phyloP scores from a whole-genome alignment of 192 early-diverging fungal species.

The Chytriomyces sp. region DNA sequence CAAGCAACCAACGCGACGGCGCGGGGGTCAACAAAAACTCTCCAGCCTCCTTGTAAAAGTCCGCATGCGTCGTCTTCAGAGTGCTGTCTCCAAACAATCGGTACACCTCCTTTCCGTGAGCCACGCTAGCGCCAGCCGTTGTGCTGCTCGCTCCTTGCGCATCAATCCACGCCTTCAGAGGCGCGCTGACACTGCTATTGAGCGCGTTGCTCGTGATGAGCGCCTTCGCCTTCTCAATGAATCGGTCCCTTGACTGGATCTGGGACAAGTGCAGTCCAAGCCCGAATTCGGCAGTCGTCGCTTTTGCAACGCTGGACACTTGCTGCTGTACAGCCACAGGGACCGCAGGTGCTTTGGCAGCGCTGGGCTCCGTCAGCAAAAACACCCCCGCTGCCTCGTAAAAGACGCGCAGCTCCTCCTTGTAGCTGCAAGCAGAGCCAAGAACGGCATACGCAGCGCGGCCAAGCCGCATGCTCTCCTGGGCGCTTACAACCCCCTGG shows the following conservation, averaged over 20 bases:
- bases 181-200: background rate
- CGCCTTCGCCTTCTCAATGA: conserved; percentile 62
- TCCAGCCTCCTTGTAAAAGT: conserved; percentile 42
- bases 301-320: background rate
- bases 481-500: background rate
- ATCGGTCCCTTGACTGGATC: conserved; percentile 67
- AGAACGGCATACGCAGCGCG: conserved; percentile 1
- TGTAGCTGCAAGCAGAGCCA: background rate
- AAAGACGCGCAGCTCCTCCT: conserved; percentile 9
- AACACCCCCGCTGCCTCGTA: conserved; percentile 7
- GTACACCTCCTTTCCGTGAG: conserved; percentile 51
- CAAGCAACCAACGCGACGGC: conserved; percentile 86
- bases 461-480: background rate
- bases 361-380: background rate
- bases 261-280: conserved; percentile 76
- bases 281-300: conserved; percentile 82
- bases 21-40: conserved; percentile 47
- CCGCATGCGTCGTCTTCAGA: conserved; percentile 35
- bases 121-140: conserved; percentile 58
- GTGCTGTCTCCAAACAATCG: conserved; percentile 50
- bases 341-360: background rate
- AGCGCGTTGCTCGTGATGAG: conserved; percentile 38
- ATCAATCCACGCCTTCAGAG: conserved; percentile 14
- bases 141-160: conserved; percentile 27
- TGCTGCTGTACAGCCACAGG: background rate